Base-by-base conservation (phyloP, 1,284 basidiomycete genomes). In the Vanrija sp. region DNA sequence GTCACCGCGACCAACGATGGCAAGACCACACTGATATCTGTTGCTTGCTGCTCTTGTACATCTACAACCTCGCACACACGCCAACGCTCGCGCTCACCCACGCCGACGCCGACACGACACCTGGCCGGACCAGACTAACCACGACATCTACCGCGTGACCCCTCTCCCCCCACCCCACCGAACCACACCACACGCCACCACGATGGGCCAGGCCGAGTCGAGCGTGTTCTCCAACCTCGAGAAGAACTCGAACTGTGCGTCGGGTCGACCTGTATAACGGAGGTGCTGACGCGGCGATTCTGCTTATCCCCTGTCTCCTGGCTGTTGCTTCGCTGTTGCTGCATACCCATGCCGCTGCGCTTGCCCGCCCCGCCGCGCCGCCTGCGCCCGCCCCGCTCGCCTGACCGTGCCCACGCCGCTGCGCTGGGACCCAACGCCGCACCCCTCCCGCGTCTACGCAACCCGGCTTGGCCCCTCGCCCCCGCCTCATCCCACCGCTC, bases 181-280 rank as follows among this genome's bases (percentile, higher is more conserved):
- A 38, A 21, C 28, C 40, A 18, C 50, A 18, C 39, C 38, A 15
- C 15, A 7, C 43, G 6, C 6, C 42, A 15, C 51, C 52, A 60
- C 25, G 34, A 77, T 77, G 75, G 75, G 75, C 60, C 74, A 76
- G 60, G 75, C 68, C 38, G 75, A 75, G 61, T 75, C 73, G 47
- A 67, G 67, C 54, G 74, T 77, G 39, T 74, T 75, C 66, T 69
- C 68, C 61, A 73, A 69, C 45, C 64, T 77, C 49, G 74, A 77
- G 68, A 70, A 71, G 67, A 73, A 70, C 57, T 76, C 75, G 28
- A 77, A 77, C 59, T 77, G 75, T 77, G 47, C 46, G 75, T 28
- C 7, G 18, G 34, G 34, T 40, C 34, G 19, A 7, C 6, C 10
- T 34, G 28, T 28, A 1, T 10, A 29, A 38, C n/a, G 18, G n/a